Evolutionary conservation across 352 stramenopile species (phyloP), one percentile per base, ranked within the genome.

Genomic region (Blastocystis sp.): DNA sequence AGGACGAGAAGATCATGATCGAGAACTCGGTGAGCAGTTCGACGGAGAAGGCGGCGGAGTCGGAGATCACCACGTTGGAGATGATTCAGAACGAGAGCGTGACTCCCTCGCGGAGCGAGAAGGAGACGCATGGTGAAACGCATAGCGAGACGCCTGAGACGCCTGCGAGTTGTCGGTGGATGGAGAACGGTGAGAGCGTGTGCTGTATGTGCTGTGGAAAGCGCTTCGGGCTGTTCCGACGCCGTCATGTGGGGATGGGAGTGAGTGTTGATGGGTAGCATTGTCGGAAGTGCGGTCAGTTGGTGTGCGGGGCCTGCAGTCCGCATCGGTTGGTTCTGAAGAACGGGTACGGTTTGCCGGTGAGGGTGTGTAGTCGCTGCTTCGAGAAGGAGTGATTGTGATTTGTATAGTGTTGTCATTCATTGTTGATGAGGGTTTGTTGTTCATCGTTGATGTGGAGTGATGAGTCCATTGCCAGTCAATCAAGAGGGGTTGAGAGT

Each of bases 161-260:
- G 26, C n/a, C n/a, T n/a, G 0, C 21, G 45, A 63, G 3, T 63
- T 19, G 37, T 4, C 74, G 74, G 21, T 85, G 74, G 74, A 85
- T 85, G 74, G 74, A 85, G 74, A 69, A 85, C 45, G n/a, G 21
- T 24, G 74, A 85, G 60, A 85, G 74, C 45, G 29, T 12, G 24
- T n/a, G 1, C 9, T 85, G 74, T 69, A 6, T 67, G 50, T 9
- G 31, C 31, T 85, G 74, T 26, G 16, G 29, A 10, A 67, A 50
- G 19, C n/a, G 4, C 1, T 85, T 85, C 60, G 19, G 74, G n/a
- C 26, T 37, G 41, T 41, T 66, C n/a, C n/a, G 74, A 31, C 55
- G 50, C 33, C 41, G 50, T 26, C 74, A 85, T 69, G 74, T 85
- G 41, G 26, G 74, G 37, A 29, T 37, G n/a, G 37, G 45, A 4